Evolutionary conservation across 140 eudicot species (phyloP).

Genomic region (Eryngium alpinum): DNA sequence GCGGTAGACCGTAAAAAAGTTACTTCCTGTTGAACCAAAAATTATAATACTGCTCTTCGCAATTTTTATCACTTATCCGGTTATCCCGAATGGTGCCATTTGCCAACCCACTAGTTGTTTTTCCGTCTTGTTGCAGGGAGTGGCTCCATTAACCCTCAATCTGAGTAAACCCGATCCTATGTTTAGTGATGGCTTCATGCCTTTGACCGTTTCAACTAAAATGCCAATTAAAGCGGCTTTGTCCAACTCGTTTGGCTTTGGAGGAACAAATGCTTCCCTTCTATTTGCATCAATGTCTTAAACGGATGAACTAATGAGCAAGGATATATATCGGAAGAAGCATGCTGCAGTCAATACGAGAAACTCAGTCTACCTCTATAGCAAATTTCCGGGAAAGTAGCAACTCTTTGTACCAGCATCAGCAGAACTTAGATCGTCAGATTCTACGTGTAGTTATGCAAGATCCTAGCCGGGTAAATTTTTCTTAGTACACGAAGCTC

Average conservation of each 20-base stretch:
- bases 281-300: constrained; percentile 45
- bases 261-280: constrained; percentile 87
- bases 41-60: not conserved
- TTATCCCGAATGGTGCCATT: not conserved
- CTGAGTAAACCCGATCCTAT: constrained; percentile 70
- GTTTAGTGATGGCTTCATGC: constrained; percentile 59
- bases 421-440: not conserved
- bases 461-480: too few relatives aligned
- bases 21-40: not conserved
- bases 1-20: not conserved
- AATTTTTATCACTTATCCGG: not conserved
- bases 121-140: constrained; percentile 46
- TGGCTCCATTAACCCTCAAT: constrained; percentile 80
- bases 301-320: not conserved
- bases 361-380: not conserved
- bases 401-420: not conserved
- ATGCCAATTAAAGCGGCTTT: constrained; percentile 65
- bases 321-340: too few relatives aligned
- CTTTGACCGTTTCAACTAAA: constrained; percentile 52
- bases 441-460: too few relatives aligned
- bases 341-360: not conserved
- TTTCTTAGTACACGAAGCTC: too few relatives aligned
- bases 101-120: not conserved
- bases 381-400: not conserved
- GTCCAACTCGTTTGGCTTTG: constrained; percentile 94